Evolutionary conservation across 495 filamentous ascomycete species (phyloP).

Genomic region (Glutinoglossum americanum): DNA sequence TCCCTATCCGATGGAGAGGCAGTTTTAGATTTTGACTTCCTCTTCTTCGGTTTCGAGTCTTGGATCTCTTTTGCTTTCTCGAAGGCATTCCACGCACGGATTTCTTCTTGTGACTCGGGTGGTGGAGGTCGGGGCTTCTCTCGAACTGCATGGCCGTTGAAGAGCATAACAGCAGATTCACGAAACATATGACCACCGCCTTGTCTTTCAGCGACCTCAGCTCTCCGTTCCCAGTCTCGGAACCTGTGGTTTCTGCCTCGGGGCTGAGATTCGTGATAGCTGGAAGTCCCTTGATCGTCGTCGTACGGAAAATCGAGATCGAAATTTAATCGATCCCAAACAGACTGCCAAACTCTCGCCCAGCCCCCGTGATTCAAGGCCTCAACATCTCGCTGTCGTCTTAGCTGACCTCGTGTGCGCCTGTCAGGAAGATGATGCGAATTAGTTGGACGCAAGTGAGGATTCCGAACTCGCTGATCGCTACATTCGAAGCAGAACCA

Average conservation of each 20-base stretch:
- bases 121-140: constrained; percentile 18
- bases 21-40: constrained; percentile 66
- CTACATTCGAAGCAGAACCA: constrained; percentile 79
- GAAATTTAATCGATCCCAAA: constrained; percentile 43
- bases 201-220: constrained; percentile 57
- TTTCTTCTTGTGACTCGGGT: constrained; percentile 55
- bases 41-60: constrained; percentile 12
- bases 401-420: constrained; percentile 26
- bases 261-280: constrained; percentile 17
- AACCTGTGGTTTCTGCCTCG: constrained; percentile 29
- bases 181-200: constrained; percentile 42
- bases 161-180: constrained; percentile 30
- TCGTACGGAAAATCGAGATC: constrained; percentile 84
- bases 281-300: constrained; percentile 24
- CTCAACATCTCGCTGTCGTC: not conserved
- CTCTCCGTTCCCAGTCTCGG: constrained; percentile 44
- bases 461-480: constrained; percentile 21
- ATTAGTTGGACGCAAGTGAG: not conserved
- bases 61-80: constrained; percentile 60
- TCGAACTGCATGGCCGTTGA: not conserved
- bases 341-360: constrained; percentile 47
- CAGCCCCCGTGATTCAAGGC: constrained; percentile 18
- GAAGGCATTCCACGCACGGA: constrained; percentile 71
- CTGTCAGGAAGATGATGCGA: constrained; percentile 22
- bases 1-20: constrained; percentile 44